Evolutionary conservation across 225 moss, liverwort and hornwort genomes (phyloP).

Genomic region (Anthoceros angustus): DNA sequence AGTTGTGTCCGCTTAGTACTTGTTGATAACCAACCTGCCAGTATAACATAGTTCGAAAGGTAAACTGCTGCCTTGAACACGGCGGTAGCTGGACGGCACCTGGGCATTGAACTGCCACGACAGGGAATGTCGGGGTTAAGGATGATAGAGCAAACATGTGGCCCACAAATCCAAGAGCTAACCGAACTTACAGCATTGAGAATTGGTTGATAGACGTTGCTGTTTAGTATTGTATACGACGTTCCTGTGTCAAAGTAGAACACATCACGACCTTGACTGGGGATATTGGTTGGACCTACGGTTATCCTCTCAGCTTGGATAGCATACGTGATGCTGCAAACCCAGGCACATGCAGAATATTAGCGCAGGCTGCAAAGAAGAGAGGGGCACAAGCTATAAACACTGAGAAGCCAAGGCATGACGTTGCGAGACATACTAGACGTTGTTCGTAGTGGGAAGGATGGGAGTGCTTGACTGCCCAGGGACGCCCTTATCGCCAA

Average conservation of each 20-base stretch:
- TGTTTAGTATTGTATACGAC: conserved; percentile 38
- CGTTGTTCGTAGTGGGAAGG: conserved; percentile 18
- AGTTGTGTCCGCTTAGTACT: too few species aligned
- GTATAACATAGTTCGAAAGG: background rate
- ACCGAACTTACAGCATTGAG: conserved; percentile 23
- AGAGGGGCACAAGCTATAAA: background rate
- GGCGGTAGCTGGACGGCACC: background rate
- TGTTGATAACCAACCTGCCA: background rate
- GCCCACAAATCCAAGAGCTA: background rate
- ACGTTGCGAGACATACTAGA: conserved; percentile 21
- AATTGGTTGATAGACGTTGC: conserved; percentile 23
- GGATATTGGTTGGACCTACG: conserved; percentile 20
- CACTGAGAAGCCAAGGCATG: background rate
- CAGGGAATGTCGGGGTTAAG: background rate
- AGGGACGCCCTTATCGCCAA: conserved; percentile 57
- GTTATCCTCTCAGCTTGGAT: conserved; percentile 27
- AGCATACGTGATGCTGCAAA: conserved; percentile 30
- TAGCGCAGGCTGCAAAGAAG: background rate
- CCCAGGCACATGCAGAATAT: background rate
- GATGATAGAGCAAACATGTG: too few species aligned
- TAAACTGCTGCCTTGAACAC: background rate
- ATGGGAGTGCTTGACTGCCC: conserved; percentile 25
- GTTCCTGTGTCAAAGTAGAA: conserved; percentile 45
- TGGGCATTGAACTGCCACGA: background rate
- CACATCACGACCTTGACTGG: conserved; percentile 21